These are phyloP conservation scores for Pichia gijzeniarum DNA, from an alignment of 805 yeast species.

Conservation along the genomic window DNA sequence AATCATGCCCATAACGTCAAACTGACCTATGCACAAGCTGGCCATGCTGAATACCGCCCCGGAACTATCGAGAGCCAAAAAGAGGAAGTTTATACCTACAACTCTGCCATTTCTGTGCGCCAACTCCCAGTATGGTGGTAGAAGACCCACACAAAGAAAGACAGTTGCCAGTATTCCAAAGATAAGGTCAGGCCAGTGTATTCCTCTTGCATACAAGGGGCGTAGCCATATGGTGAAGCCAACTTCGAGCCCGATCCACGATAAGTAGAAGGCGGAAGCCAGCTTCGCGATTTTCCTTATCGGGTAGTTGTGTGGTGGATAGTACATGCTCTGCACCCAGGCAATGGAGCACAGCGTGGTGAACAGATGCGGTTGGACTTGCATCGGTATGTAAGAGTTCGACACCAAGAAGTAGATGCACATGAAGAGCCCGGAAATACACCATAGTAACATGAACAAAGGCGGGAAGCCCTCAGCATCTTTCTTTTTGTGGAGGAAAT, in stretches of 20 bases:
- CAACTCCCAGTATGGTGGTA: slow-evolving; percentile 87
- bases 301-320: slow-evolving; percentile 57
- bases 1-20: slow-evolving; percentile 74
- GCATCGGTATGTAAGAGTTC: slow-evolving; percentile 67
- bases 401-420: slow-evolving; percentile 74
- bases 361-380: slow-evolving; percentile 84
- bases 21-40: slow-evolving; percentile 47
- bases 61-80: slow-evolving; percentile 63
- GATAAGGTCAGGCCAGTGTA: slow-evolving; percentile 70
- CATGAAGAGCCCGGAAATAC: slow-evolving; percentile 70
- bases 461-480: slow-evolving; percentile 91
- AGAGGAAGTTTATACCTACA: slow-evolving; percentile 81
- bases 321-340: slow-evolving; percentile 56
- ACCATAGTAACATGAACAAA: slow-evolving; percentile 85
- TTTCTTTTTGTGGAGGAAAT: slow-evolving; percentile 60
- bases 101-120: slow-evolving; percentile 76
- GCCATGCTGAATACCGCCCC: slow-evolving; percentile 78
- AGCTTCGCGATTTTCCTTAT: slow-evolving; percentile 31
- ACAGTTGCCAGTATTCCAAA: slow-evolving; percentile 79
- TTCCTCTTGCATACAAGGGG: slow-evolving; percentile 38
- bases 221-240: slow-evolving; percentile 70
- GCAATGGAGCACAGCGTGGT: slow-evolving; percentile 60
- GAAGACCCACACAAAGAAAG: slow-evolving; percentile 64
- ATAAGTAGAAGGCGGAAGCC: slow-evolving; percentile 33
- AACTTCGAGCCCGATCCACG: slow-evolving; percentile 54